Conservation (phyloP, 148 eudicot genomes). For the Dysphania ambrosioides region DNA sequence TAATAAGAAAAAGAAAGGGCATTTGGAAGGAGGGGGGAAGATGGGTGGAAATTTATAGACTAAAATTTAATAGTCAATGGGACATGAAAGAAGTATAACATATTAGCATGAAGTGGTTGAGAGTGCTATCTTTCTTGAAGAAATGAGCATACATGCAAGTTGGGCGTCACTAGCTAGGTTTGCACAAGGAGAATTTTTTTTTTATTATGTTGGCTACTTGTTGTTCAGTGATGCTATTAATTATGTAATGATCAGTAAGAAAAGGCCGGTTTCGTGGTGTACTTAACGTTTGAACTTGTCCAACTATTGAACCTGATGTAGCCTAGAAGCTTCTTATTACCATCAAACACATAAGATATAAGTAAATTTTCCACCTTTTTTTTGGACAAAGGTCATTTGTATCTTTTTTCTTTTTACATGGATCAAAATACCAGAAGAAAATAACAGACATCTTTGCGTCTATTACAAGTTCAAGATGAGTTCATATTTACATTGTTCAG, state of each 20-base stretch:
- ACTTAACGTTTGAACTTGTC: conserved; percentile 25
- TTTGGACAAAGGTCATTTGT: no score
- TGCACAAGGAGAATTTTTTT: conserved; percentile 9
- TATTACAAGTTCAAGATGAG: no score
- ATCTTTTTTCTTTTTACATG: no score
- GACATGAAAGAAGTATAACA: conserved; percentile 2
- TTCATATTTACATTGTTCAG: no score
- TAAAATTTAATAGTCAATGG: conserved; percentile 19
- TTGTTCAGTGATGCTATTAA: background rate
- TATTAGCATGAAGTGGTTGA: conserved; percentile 30
- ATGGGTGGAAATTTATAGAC: conserved; percentile 27
- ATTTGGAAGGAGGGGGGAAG: conserved; percentile 6
- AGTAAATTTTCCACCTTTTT: no score
- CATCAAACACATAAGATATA: background rate
- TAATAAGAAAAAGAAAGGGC: background rate
- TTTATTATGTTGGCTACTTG: conserved; percentile 10
- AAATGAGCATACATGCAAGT: conserved; percentile 25
- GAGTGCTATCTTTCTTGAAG: conserved; percentile 4
- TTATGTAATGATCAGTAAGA: conserved; percentile 16
- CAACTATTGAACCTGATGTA: background rate
- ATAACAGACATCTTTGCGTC: no score
- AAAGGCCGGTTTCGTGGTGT: conserved; percentile 27
- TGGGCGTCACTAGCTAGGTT: conserved; percentile 30
- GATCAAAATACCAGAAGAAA: no score
- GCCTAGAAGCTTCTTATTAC: background rate